These are phyloP conservation scores for Aspergillus ustus DNA, from an alignment of 2,329 filamentous ascomycete genomes.

Conservation along the genomic window DNA sequence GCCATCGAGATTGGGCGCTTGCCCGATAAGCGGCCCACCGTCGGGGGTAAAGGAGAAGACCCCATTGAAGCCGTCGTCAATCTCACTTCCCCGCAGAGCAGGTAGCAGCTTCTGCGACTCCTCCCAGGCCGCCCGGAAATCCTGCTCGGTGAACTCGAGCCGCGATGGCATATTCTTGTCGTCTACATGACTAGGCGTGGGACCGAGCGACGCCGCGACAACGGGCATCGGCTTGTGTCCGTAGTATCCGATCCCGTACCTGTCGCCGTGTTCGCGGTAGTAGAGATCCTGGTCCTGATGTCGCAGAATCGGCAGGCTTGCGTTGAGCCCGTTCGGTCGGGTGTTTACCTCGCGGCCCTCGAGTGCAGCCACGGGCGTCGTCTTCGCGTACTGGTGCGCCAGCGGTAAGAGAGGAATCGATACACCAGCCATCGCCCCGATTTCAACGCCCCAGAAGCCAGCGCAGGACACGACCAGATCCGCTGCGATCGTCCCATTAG, in stretches of 20 bases:
- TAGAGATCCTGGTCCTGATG: constrained; percentile 69
- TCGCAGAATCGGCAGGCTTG: constrained; percentile 62
- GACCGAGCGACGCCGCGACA: constrained; percentile 58
- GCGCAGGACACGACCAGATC: constrained; percentile 68
- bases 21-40: constrained; percentile 63
- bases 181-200: constrained; percentile 58
- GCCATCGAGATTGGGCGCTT: constrained; percentile 61
- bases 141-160: constrained; percentile 62
- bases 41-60: constrained; percentile 71
- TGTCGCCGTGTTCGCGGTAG: constrained; percentile 67
- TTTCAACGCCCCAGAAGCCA: constrained; percentile 69
- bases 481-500: constrained; percentile 55
- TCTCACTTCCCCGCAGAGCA: constrained; percentile 53
- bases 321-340: constrained; percentile 52
- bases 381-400: constrained; percentile 68
- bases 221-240: constrained; percentile 67
- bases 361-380: constrained; percentile 56
- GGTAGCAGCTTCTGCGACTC: constrained; percentile 61
- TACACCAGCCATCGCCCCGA: constrained; percentile 65
- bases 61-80: constrained; percentile 67
- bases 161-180: constrained; percentile 68
- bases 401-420: constrained; percentile 64
- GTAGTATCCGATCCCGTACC: constrained; percentile 67
- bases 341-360: constrained; percentile 44
- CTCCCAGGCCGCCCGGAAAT: constrained; percentile 66